Evolutionary conservation across 1,284 basidiomycete genomes (phyloP), one percentile per base, ranked within the genome.

Genomic region (Tausonia pullulans): DNA sequence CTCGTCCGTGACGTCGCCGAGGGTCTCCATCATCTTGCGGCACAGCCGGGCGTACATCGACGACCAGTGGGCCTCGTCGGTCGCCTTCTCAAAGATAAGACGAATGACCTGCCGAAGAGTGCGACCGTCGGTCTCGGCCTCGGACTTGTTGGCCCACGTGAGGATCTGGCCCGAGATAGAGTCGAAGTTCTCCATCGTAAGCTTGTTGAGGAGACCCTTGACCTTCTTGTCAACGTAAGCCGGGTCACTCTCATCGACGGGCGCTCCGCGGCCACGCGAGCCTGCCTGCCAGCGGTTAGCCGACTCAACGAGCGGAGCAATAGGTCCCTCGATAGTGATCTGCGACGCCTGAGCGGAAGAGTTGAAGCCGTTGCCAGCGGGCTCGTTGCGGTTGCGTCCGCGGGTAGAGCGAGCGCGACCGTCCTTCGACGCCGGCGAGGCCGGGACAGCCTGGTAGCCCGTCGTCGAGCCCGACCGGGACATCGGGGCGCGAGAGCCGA

Each of bases 41-140:
- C 93, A 97, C 57, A 98, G 80, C 60, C 88, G 85, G 43, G 95
- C 95, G 75, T 98, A 97, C 90, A 97, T 96, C 79, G 91, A 89
- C 9, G 89, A 93, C 87, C 90, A 96, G 49, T 87, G 85, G 14
- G 90, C 90, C 77, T 98, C 93, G 77, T 95, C 90, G 39, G 90
- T 96, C 4, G 93, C 93, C 81, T 95, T 95, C 77, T 98, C 93
- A 76, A 97, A 97, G 56, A 98, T 90, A 63, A 97, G 86, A 69
- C 87, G 86, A 78, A 96, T 97, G 74, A 97, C 94, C 72, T 94
- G 90, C 70, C 94, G 91, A 71, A 98, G 83, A 1, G 93, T 96
- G 68, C 88, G 84, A 3, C 93, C 94, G 73, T 98, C 91, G 74
- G 84, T 89, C 81, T 98, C 94, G 70, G 86, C 83, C 77, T 87